Base-by-base conservation (phyloP, 768 basidiomycete species). In the Lactarius vividus region DNA sequence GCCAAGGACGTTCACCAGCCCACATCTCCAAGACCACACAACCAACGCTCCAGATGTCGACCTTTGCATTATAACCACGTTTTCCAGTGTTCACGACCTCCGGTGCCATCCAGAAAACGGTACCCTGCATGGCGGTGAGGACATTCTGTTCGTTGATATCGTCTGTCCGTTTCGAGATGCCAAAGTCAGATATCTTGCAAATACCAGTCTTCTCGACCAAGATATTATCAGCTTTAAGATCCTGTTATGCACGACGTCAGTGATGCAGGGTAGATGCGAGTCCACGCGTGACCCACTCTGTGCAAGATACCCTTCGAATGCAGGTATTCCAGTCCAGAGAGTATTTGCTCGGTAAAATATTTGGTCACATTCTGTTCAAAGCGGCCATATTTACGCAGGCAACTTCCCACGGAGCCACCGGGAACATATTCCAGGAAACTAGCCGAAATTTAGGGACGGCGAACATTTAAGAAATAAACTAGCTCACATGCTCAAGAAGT, bases 11-110 rank as follows among this genome's bases (percentile, higher is more conserved):
- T 73, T 87, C 85, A n/a, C 97, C 97, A 26, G 92, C 91, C 89
- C 94, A 96, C 97, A 99, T 99, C 77, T 99, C 97, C 69, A 98
- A 82, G 18, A 96, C 91, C n/a, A 98, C 92, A 78, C 97, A 99
- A 1, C 97, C 97, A 5, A 98, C 85, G 75, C 94, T 95, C 97
- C 97, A 99, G 70, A 99, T 96, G 74, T 99, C 97, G 58, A 97
- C 88, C 79, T 99, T 98, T 73, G 90, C 93, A 71, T 94, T 96
- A 76, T 98, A 98, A 0, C 94, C 94, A 71, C 90, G 89, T 75
- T 88, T 88, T 75, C 90, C 85, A 40, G 91, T 88, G 68, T 94
- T 88, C 66, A 94, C 85, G 61, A 97, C 93, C 79, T 94, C 96
- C 0, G 96, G 96, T 11, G 96, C 96, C 96, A 98, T 98, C 96